Base-by-base conservation (phyloP, 2,329 filamentous ascomycete species). In the Botryosphaeria dothidea region DNA sequence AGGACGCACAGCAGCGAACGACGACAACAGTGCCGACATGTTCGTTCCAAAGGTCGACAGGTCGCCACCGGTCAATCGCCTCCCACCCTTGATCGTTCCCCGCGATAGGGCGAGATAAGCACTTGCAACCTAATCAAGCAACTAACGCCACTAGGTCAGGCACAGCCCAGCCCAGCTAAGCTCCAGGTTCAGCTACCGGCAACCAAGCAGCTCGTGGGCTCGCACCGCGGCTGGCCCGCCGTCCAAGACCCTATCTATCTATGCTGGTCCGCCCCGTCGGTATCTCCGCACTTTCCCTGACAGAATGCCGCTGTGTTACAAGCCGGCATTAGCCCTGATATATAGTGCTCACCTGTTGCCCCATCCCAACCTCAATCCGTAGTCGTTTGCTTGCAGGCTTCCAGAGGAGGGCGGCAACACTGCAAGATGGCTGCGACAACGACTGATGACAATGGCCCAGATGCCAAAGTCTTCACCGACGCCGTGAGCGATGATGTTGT, bases 401-500 rank as follows among this genome's bases (percentile, higher is more conserved):
- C 5, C 13, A n/a, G 23, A 3, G 15, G n/a, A 43, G 19, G 2
- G 38, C 23, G 9, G 9, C 38, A 43, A 11, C 4, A 29, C 6
- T 15, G 34, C 23, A 43, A 21, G 17, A 60, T 60, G 56, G 41
- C 38, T 17, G 25, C 41, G 15, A 31, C 56, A 9, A 21, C 56
- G 17, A 29, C n/a, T 8, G 49, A 36, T 17, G 31, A 27, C 49
- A 52, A 31, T 21, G 29, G 29, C 9, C 17, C 29, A 19, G 46
- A 38, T 2, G 9, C 11, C 19, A 62, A 62, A 31, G 61, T 63
- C 49, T 63, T 63, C n/a, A 34, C n/a, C 15, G 46, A 54, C 1
- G 21, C n/a, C 15, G 36, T 45, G 7, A 25, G n/a, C 34, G 79
- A 80, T 65, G 78, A 80, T 72, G 73, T 73, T 21, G 75, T 75